Percentiles rank a stretch among this genome's conserved stretches.
Evolutionary conservation across 2,329 filamentous ascomycete genomes (phyloP).

Genomic region (Leptosphaerulina australis): DNA sequence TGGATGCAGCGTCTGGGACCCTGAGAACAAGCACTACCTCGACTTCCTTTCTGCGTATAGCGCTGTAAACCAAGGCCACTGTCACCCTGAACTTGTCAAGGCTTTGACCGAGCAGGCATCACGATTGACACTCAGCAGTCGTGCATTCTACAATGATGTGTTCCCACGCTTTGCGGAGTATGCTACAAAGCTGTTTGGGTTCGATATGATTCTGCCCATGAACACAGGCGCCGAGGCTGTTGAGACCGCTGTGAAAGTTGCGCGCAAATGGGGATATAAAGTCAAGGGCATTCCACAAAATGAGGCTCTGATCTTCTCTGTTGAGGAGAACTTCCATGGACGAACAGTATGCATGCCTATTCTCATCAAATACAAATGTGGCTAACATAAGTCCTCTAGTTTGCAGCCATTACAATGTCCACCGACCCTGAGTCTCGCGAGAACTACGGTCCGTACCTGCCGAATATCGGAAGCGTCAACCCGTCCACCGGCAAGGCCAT

Average conservation of each 20-base stretch:
- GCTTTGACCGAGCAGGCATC: slow-evolving; percentile 87
- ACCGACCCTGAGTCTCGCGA: slow-evolving; percentile 93
- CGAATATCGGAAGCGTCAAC: slow-evolving; percentile 77
- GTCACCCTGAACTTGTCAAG: slow-evolving; percentile 93
- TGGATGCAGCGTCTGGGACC: slow-evolving; percentile 93
- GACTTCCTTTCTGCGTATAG: slow-evolving; percentile 98
- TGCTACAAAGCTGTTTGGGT: slow-evolving; percentile 85
- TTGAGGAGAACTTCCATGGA: slow-evolving; percentile 93
- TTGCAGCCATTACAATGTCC: slow-evolving; percentile 93
- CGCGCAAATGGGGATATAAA: slow-evolving; percentile 97
- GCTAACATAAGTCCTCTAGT: slow-evolving; percentile 58
- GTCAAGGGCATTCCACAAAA: slow-evolving; percentile 85
- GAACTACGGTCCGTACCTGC: slow-evolving; percentile 96
- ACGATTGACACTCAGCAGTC: slow-evolving; percentile 86
- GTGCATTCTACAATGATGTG: slow-evolving; percentile 98
- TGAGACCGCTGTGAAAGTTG: slow-evolving; percentile 94
- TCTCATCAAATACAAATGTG: neutral
- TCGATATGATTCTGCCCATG: slow-evolving; percentile 98
- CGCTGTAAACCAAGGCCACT: slow-evolving; percentile 97
- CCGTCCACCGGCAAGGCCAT: slow-evolving; percentile 79
- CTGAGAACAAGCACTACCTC: slow-evolving; percentile 88
- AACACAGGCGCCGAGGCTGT: slow-evolving; percentile 97
- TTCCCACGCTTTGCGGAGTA: slow-evolving; percentile 96
- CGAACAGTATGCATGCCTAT: slow-evolving; percentile 70
- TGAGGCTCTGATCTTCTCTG: slow-evolving; percentile 83